phyloP scores from a whole-genome alignment of 768 basidiomycete genomes.

The Multifurca ochricompacta region DNA sequence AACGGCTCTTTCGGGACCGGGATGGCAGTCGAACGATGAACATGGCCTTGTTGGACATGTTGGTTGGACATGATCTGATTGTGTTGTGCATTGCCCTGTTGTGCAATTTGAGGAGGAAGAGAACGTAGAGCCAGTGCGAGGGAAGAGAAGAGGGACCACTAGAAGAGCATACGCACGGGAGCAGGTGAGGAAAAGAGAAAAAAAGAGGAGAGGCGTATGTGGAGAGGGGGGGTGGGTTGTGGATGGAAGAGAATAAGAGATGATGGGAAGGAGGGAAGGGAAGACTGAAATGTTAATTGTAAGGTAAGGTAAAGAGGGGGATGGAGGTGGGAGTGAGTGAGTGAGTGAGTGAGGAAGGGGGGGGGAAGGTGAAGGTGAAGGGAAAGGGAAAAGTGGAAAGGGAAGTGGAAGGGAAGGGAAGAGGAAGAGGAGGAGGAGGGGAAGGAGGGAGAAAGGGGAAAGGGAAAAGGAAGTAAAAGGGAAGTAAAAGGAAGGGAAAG shows the following conservation, averaged over 20 bases:
- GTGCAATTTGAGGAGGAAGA: constrained; percentile 15
- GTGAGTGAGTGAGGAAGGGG: constrained; percentile 22
- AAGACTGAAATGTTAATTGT: too few relatives aligned
- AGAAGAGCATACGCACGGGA: constrained; percentile 26
- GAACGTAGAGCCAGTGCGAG: constrained; percentile 42
- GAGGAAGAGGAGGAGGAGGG: not conserved
- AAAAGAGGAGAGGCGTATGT: constrained; percentile 43
- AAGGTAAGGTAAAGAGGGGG: not conserved
- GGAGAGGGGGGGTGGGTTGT: constrained; percentile 22
- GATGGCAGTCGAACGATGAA: constrained; percentile 15
- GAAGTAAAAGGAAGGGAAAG: constrained; percentile 23
- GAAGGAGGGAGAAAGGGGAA: not conserved
- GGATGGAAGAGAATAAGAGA: constrained; percentile 28
- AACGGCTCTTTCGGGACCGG: constrained; percentile 47
- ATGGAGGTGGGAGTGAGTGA: not conserved
- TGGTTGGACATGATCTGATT: constrained; percentile 43
- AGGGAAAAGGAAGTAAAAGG: constrained; percentile 19
- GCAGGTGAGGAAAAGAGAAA: not conserved
- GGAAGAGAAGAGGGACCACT: constrained; percentile 26
- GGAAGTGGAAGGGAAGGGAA: constrained; percentile 10
- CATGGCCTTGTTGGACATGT: constrained; percentile 22
- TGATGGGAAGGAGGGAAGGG: not conserved
- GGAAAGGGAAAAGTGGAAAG: constrained; percentile 22
- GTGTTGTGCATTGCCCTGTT: constrained; percentile 39
- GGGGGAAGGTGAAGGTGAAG: constrained; percentile 23